Evolutionary conservation across 495 filamentous ascomycete species (phyloP).

Genomic region (Aspergillus sclerotioniger): DNA sequence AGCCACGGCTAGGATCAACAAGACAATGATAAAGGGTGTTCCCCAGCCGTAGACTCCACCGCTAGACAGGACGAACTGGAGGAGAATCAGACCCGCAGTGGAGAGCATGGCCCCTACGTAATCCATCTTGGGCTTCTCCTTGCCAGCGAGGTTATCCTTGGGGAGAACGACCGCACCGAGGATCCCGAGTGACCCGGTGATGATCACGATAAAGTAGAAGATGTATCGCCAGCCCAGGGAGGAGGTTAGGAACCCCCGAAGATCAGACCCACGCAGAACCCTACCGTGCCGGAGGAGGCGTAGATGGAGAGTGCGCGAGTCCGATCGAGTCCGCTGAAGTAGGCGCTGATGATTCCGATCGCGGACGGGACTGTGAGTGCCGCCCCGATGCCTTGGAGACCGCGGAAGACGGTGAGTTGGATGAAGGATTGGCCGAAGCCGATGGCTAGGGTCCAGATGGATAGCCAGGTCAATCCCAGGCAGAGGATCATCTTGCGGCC

Average conservation of each 20-base stretch:
- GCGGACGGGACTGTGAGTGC: conserved; percentile 38
- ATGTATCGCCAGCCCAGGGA: conserved; percentile 40
- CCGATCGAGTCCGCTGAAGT: conserved; percentile 35
- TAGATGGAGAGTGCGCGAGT: conserved; percentile 37
- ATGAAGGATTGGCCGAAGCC: conserved; percentile 38
- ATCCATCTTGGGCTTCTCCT: conserved; percentile 29
- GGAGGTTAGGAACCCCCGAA: conserved; percentile 37
- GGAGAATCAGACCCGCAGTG: conserved; percentile 33
- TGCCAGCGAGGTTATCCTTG: conserved; percentile 19
- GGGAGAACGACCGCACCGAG: conserved; percentile 35
- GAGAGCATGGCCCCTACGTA: conserved; percentile 34
- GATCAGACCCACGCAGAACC: conserved; percentile 37
- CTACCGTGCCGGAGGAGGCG: conserved; percentile 35
- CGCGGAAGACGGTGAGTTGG: conserved; percentile 36
- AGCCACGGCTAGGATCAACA: conserved; percentile 40
- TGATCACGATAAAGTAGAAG: conserved; percentile 35
- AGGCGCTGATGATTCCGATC: conserved; percentile 40
- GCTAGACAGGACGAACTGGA: conserved; percentile 40
- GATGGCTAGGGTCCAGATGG: conserved; percentile 36
- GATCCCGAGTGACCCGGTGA: conserved; percentile 29
- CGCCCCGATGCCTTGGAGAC: conserved; percentile 37
- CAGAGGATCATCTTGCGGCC: conserved; percentile 36
- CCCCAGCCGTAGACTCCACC: conserved; percentile 46
- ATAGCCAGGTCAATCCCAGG: conserved; percentile 32
- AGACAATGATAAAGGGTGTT: conserved; percentile 43